Evolutionary conservation across 495 filamentous ascomycete genomes (phyloP).

Genomic region (Penicillium fimorum): DNA sequence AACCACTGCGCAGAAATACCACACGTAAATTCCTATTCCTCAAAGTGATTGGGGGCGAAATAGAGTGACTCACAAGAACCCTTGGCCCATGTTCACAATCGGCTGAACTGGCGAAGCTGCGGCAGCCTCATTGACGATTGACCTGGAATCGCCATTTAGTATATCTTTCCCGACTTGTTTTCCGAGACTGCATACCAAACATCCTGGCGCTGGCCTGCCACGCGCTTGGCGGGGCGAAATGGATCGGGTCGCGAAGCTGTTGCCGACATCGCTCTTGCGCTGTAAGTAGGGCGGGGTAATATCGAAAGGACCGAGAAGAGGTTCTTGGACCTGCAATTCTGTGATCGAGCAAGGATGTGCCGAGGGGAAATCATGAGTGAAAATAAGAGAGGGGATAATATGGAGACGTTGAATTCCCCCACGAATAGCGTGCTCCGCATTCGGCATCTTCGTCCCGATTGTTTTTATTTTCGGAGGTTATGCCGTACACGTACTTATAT

Average conservation of each 20-base stretch:
- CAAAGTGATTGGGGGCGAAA: background rate
- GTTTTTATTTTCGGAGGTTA: background rate
- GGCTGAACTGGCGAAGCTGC: slow-evolving; percentile 82
- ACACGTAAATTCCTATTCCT: background rate
- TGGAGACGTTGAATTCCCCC: slow-evolving; percentile 2
- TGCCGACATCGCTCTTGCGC: slow-evolving; percentile 43
- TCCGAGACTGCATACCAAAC: slow-evolving; percentile 67
- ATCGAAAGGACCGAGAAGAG: slow-evolving; percentile 8
- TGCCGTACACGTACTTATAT: background rate
- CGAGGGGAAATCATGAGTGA: slow-evolving; percentile 4
- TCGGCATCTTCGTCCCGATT: background rate
- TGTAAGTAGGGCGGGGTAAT: slow-evolving; percentile 26
- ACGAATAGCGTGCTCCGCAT: slow-evolving; percentile 25
- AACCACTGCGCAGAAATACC: slow-evolving; percentile 56
- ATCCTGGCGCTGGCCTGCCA: slow-evolving; percentile 83
- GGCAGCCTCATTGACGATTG: slow-evolving; percentile 91
- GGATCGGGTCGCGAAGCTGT: slow-evolving; percentile 46
- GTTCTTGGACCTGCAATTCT: slow-evolving; percentile 7
- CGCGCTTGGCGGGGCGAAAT: slow-evolving; percentile 71
- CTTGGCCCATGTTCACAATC: slow-evolving; percentile 94
- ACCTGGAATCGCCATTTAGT: slow-evolving; percentile 51
- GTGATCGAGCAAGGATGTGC: background rate
- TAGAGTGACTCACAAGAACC: slow-evolving; percentile 70
- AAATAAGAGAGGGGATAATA: background rate
- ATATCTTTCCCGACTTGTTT: background rate